Evolutionary conservation across 306 rosid species (phyloP).

Genomic region (Cicer judaicum): DNA sequence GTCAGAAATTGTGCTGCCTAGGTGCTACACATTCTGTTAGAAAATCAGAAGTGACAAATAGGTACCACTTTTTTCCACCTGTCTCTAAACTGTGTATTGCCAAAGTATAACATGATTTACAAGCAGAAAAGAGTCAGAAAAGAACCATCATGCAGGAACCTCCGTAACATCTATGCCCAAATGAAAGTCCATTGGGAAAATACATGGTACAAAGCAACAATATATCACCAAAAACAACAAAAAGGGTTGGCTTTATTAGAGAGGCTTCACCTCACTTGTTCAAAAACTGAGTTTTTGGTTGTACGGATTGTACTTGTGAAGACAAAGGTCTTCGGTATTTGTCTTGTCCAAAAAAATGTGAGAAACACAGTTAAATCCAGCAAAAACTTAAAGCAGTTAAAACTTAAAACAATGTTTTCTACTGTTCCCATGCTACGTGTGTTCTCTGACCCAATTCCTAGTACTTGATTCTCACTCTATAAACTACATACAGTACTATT

Average conservation of each 20-base stretch:
- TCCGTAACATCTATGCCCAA: constrained; percentile 16
- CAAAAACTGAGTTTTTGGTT: constrained; percentile 20
- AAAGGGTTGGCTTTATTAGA: constrained; percentile 20
- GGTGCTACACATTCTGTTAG: constrained; percentile 38
- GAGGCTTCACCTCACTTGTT: constrained; percentile 34
- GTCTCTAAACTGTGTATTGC: constrained; percentile 17
- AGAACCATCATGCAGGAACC: constrained; percentile 38
- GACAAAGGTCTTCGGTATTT: constrained; percentile 18
- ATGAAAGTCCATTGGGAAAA: constrained; percentile 5
- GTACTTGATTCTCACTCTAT: constrained; percentile 44
- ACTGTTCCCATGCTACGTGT: constrained; percentile 27
- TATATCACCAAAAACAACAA: constrained; percentile 5
- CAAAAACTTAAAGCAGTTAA: constrained; percentile 52
- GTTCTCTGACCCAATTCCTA: constrained; percentile 39
- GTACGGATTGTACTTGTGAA: constrained; percentile 43
- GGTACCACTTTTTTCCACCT: not conserved
- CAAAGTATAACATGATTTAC: constrained; percentile 35
- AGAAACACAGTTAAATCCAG: constrained; percentile 32
- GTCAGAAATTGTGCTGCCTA: constrained; percentile 9
- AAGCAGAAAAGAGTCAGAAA: constrained; percentile 31
- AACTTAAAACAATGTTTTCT: constrained; percentile 45
- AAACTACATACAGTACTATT: not conserved
- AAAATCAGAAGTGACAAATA: constrained; percentile 37
- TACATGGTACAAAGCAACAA: constrained; percentile 42
- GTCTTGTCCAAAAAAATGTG: constrained; percentile 42